Evolutionary conservation across 345 rosid species (phyloP), one percentile per base, ranked within the genome.

Genomic region (Eutrema japonicum): DNA sequence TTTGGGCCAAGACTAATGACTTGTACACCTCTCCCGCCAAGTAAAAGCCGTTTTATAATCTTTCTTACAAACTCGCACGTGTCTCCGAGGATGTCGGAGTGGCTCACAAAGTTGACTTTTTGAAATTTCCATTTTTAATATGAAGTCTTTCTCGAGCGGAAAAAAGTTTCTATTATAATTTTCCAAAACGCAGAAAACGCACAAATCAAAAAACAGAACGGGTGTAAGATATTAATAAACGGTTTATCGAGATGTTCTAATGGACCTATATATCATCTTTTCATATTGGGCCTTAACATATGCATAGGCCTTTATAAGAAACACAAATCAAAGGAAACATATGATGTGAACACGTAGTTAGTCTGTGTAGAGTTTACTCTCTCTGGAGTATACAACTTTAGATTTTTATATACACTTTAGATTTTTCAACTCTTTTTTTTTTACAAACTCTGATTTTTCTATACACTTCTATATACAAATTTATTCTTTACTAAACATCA

Each of bases 11-110:
- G 75, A 71, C 52, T 30, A 51, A 41, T 51, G 62, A 51, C 53
- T 42, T 13, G 3, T 32, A 10, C 40, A 46, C 48, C 77, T 55
- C 64, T 73, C 70, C 70, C 49, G 64, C 64, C 64, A 65, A 54
- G 64, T 64, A 45, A 53, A 72, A 73, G 77, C 32, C 64, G 49
- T 54, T 72, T 60, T 12, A 30, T 29, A 62, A 43, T 2, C 9
- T 6, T 36, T 42, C 6, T 51, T 50, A 51, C 38, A 64, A 54
- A 10, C 30, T 64, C 22, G 10, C 56, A 64, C 70, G 53, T 52
- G 66, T 62, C 37, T 62, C 66, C 66, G 66, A 54, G 4, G 30
- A 53, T 53, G 55, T 52, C 27, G 77, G 77, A 63, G 29, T 26
- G 27, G 35, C 61, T 32, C 47, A 6, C 2, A 54, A 40, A n/a